Base-by-base conservation (phyloP, 805 yeast genomes). In the Ogataea methanolica region DNA sequence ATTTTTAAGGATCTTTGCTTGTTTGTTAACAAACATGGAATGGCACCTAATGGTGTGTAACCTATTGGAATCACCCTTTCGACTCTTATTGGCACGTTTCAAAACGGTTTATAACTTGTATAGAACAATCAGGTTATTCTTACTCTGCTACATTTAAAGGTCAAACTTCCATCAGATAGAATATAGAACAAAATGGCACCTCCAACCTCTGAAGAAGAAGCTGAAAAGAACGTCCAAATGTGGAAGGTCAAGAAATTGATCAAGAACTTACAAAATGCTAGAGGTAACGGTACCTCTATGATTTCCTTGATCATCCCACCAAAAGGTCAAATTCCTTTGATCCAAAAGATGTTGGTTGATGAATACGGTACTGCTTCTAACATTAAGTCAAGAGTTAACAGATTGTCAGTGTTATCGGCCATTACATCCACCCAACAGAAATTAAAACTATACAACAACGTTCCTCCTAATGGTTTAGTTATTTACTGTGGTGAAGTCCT, bases 201-300 rank as follows among this genome's bases (percentile, higher is more conserved):
- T 40, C 55, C 58, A 41, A 48, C 53, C 41, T 42, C 57, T 15
- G 77, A 82, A 58, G 96, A 89, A 51, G 97, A 90, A 57, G 94
- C 96, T 45, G 99, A 94, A 67, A 90, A 88, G 74, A 92, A 91
- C 74, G 92, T 94, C 67, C 96, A 94, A 75, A 91, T 94, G 76
- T 94, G 99, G 99, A 94, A 94, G 82, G 83, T 94, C 78, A 92
- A 91, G 78, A 94, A 94, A 73, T 78, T 89, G 70, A 80, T 91
- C 78, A 87, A 87, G 71, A 80, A 85, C 51, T 78, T 94, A 59
- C 94, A 94, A 67, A 74, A 73, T 61, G 98, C 98, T 45, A 82
- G 97, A 69, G 99, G 99, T 69, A 94, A 92, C 68, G 99, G 99
- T 70, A 94, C 99, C 41, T 94, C 99, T 22, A 94, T 94, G 98